Percentiles rank a stretch among this genome's conserved stretches.
These are phyloP conservation scores for Mortierella polycephala DNA, from an alignment of 371 early-diverging fungal genomes.

Conservation along the genomic window DNA sequence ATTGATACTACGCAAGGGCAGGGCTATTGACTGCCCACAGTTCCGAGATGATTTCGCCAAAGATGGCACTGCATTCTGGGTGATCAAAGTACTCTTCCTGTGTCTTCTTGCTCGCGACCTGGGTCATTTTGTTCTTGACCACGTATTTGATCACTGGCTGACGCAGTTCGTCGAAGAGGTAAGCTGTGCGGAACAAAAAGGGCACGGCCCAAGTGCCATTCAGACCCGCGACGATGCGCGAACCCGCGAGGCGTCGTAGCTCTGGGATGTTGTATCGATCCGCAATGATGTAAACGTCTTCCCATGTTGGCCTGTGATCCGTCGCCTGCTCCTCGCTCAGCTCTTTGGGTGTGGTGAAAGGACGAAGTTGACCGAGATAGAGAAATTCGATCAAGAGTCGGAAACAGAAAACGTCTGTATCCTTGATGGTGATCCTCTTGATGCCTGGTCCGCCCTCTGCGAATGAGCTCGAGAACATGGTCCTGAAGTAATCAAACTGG, in stretches of 20 bases:
- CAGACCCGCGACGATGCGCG: constrained; percentile 14
- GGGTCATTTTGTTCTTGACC: constrained; percentile 19
- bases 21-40: constrained; percentile 13
- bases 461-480: constrained; percentile 39
- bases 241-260: constrained; percentile 13
- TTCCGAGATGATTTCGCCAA: constrained; percentile 37
- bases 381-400: constrained; percentile 35
- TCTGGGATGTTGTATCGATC: constrained; percentile 24
- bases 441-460: constrained; percentile 27
- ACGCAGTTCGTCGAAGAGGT: constrained; percentile 28
- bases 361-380: constrained; percentile 26
- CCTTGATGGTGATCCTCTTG: constrained; percentile 23
- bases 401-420: constrained; percentile 24
- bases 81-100: constrained; percentile 20
- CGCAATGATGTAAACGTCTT: constrained; percentile 29
- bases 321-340: constrained; percentile 15
- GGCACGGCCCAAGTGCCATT: constrained; percentile 21
- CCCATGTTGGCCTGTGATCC: constrained; percentile 27
- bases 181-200: constrained; percentile 40
- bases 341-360: neutral
- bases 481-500: constrained; percentile 29
- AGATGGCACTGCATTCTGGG: constrained; percentile 31
- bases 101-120: constrained; percentile 10
- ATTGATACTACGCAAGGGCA: neutral
- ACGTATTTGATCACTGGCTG: constrained; percentile 19